Percentiles rank a stretch among this genome's conserved stretches.
phyloP scores from a whole-genome alignment of 1,139 yeast genomes.

The Candida anutae region DNA sequence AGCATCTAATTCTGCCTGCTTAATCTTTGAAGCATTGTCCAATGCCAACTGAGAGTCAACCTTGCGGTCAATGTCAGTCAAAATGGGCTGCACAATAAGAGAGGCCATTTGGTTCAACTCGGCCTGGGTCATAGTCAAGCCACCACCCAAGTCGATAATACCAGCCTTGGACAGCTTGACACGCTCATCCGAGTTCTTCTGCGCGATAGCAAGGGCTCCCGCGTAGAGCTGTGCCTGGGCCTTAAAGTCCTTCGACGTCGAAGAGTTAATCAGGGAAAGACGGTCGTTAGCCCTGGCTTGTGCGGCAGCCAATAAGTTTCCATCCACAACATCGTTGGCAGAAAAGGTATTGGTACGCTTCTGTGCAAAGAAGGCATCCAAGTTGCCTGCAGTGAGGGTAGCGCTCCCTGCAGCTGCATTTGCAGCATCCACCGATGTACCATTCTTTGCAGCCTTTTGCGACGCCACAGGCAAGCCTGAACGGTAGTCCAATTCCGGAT shows the following conservation, averaged over 20 bases:
- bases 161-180: constrained; percentile 40
- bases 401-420: constrained; percentile 35
- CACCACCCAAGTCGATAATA: constrained; percentile 81
- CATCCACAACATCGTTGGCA: constrained; percentile 42
- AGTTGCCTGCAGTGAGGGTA: constrained; percentile 19
- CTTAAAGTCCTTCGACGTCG: constrained; percentile 28
- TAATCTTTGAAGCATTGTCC: constrained; percentile 34
- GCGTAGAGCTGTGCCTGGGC: constrained; percentile 40
- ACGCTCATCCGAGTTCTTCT: constrained; percentile 53
- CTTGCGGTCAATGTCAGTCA: constrained; percentile 63
- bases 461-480: constrained; percentile 27
- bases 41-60: constrained; percentile 65
- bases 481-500: constrained; percentile 38
- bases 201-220: constrained; percentile 56
- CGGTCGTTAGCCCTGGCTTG: constrained; percentile 49
- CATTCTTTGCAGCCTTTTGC: constrained; percentile 20
- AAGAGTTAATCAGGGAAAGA: constrained; percentile 29
- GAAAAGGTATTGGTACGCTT: constrained; percentile 27
- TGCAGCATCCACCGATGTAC: constrained; percentile 30
- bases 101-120: constrained; percentile 83
- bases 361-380: constrained; percentile 19
- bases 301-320: constrained; percentile 55
- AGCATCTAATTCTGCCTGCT: constrained; percentile 26
- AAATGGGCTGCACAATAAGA: constrained; percentile 76
- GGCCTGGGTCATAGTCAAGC: constrained; percentile 64